A percentile compares a stretch with the other conserved stretches of the same genome.
phyloP scores from a whole-genome alignment of 768 basidiomycete genomes.

The Stropharia rugosoannulata region DNA sequence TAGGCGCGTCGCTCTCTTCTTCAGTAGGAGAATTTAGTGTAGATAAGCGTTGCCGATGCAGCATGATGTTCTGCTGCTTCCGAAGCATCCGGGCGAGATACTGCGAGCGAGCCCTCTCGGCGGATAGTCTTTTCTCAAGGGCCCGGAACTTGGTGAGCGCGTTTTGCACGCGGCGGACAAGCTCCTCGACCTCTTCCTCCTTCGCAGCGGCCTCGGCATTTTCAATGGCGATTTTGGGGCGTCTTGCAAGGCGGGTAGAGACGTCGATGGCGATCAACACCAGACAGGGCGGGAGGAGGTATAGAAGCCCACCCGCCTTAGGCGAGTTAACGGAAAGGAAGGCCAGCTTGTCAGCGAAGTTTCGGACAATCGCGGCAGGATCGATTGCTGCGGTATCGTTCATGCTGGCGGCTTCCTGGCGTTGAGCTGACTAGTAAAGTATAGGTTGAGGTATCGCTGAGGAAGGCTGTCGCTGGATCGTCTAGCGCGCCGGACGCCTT shows the following conservation, averaged over 20 bases:
- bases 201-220: neutral
- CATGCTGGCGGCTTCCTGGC: neutral
- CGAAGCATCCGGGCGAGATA: constrained; percentile 18
- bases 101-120: constrained; percentile 16
- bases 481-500: neutral
- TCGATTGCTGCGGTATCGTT: constrained; percentile 2
- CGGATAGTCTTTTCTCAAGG: constrained; percentile 26
- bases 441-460: neutral
- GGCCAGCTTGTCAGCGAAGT: constrained; percentile 12
- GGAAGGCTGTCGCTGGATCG: neutral
- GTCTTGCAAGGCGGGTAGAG: constrained; percentile 12
- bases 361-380: constrained; percentile 2
- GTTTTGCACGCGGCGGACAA: constrained; percentile 23
- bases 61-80: constrained; percentile 25
- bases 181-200: constrained; percentile 10
- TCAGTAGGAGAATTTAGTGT: constrained; percentile 5
- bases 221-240: constrained; percentile 2
- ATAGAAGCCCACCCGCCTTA: constrained; percentile 24
- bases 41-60: constrained; percentile 22
- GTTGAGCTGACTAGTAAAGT: neutral
- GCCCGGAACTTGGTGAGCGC: constrained; percentile 26
- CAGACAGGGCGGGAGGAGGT: constrained; percentile 31
- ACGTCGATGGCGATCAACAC: constrained; percentile 33
- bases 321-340: constrained; percentile 16
- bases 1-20: neutral